These are phyloP conservation scores for Cryptococcus sp. DNA, from an alignment of 1,284 basidiomycete species.

Conservation along the genomic window DNA sequence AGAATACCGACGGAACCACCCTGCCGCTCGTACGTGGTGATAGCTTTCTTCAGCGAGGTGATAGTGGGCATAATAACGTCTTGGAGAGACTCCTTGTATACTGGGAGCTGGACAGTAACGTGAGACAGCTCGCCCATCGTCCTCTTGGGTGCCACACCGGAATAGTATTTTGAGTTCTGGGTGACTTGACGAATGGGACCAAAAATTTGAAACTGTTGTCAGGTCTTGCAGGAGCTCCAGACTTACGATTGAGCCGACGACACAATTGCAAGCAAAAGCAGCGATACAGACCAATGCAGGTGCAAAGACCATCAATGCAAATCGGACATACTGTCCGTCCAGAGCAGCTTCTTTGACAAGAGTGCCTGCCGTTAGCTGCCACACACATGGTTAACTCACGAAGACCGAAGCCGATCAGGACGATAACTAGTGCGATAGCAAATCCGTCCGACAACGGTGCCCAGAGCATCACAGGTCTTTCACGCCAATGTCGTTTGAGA, in stretches of 20 bases:
- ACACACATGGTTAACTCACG: conserved; percentile 12
- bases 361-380: conserved; percentile 37
- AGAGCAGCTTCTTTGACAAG: conserved; percentile 52
- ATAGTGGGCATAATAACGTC: conserved; percentile 60
- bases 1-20: conserved; percentile 50
- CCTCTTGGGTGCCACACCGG: conserved; percentile 48
- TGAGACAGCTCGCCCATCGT: conserved; percentile 51
- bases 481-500: conserved; percentile 22
- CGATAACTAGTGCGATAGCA: conserved; percentile 40
- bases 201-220: conserved; percentile 39
- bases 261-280: conserved; percentile 26
- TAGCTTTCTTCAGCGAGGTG: conserved; percentile 72
- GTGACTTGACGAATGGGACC: conserved; percentile 56
- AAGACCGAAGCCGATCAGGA: conserved; percentile 31
- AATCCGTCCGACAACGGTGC: conserved; percentile 54
- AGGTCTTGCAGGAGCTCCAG: conserved; percentile 45
- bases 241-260: conserved; percentile 22
- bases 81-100: conserved; percentile 60
- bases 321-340: conserved; percentile 52
- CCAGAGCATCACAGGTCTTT: conserved; percentile 49
- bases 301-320: conserved; percentile 50
- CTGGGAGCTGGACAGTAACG: conserved; percentile 60
- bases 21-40: conserved; percentile 49
- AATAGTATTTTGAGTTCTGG: conserved; percentile 54
- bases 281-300: conserved; percentile 53